Conservation (phyloP, 495 filamentous ascomycete genomes). For the Trichoderma asperelloides region DNA sequence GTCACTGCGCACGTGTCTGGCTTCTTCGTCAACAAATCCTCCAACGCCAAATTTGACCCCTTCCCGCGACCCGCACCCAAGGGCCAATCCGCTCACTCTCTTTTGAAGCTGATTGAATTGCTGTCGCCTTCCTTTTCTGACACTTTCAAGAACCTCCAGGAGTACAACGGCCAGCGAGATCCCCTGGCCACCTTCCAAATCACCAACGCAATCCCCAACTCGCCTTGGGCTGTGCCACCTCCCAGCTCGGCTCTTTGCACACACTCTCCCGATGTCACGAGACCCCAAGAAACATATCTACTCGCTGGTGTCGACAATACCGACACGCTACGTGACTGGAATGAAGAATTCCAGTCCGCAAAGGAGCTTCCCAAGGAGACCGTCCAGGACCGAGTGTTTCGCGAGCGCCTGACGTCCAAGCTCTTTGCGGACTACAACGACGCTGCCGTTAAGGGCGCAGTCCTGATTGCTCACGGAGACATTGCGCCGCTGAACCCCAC, state of each 20-base stretch:
- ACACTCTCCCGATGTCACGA: conserved; percentile 75
- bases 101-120: conserved; percentile 66
- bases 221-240: conserved; percentile 80
- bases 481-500: conserved; percentile 96
- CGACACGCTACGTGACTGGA: conserved; percentile 94
- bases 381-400: conserved; percentile 92
- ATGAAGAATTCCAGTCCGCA: conserved; percentile 97
- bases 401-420: conserved; percentile 87
- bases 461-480: conserved; percentile 86
- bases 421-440: conserved; percentile 97
- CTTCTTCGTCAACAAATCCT: conserved; percentile 93
- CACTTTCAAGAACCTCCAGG: conserved; percentile 66
- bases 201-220: conserved; percentile 84
- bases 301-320: conserved; percentile 84
- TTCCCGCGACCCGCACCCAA: conserved; percentile 63
- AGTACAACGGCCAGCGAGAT: conserved; percentile 73
- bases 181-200: conserved; percentile 89
- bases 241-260: conserved; percentile 50
- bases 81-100: conserved; percentile 66
- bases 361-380: conserved; percentile 86
- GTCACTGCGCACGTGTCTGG: conserved; percentile 89
- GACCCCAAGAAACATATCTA: conserved; percentile 88
- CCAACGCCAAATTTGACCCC: conserved; percentile 87
- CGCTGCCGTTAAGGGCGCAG: conserved; percentile 85
- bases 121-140: conserved; percentile 75